Conservation (phyloP, 805 yeast genomes). For the Zygoascus flipseniorum region DNA sequence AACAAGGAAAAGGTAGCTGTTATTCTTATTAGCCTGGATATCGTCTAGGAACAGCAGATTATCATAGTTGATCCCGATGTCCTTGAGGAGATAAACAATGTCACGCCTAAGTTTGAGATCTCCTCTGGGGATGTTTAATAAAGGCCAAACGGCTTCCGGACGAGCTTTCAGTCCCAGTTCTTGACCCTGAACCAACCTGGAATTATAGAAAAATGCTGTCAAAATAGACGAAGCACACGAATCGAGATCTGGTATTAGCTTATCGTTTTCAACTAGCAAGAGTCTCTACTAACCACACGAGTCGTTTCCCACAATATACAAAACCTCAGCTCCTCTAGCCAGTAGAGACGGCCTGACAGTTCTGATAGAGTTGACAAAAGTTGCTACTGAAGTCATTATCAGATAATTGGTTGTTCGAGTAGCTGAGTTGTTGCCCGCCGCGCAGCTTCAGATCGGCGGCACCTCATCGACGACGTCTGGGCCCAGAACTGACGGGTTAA, state of each 20-base stretch:
- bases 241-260: constrained; percentile 50
- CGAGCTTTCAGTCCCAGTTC: constrained; percentile 15
- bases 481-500: too few relatives aligned
- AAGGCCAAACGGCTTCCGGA: constrained; percentile 44
- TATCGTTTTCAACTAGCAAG: not conserved
- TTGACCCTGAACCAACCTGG: constrained; percentile 9
- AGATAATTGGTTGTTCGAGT: too few relatives aligned
- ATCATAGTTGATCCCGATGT: constrained; percentile 39
- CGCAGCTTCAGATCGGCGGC: too few relatives aligned
- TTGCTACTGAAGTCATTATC: not conserved
- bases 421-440: too few relatives aligned
- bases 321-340: not conserved
- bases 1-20: constrained; percentile 50
- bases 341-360: not conserved
- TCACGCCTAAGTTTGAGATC: constrained; percentile 71
- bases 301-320: constrained; percentile 69
- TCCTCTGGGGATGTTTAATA: constrained; percentile 58
- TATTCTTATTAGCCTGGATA: constrained; percentile 25
- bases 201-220: constrained; percentile 51
- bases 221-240: constrained; percentile 72
- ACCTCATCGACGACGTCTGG: too few relatives aligned
- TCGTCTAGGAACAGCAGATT: constrained; percentile 64
- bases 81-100: constrained; percentile 44
- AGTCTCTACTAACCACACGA: constrained; percentile 45
- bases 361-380: constrained; percentile 2